Base-by-base conservation (phyloP, 371 early-diverging fungal genomes). In the Rhizopus delemar region DNA sequence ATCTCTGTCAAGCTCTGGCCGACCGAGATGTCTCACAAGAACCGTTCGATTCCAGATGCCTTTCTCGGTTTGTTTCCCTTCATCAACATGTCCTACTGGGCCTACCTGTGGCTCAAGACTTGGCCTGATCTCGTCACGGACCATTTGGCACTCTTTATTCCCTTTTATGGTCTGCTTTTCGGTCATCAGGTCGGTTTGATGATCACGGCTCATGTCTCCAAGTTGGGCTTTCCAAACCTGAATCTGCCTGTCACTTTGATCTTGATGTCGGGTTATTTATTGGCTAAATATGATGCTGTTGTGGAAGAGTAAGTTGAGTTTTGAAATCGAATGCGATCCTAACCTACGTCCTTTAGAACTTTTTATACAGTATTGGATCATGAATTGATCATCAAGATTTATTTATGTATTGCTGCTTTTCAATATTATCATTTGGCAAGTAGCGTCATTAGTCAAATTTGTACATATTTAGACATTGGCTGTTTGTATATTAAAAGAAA, bases 121-220 rank as follows among this genome's bases (percentile, higher is more conserved):
- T 91, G 93, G 61, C 90, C 93, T 38, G 62, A 68, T 8, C 68
- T 93, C 34, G 81, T 88, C 8, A 41, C 60, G 56, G 71, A 83
- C 59, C 86, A 92, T 68, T 57, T 89, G 56, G 80, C 90, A 4
- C 70, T 85, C 7, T 91, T 91, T 66, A 74, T 86, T 36, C 60
- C 86, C 31, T 85, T 89, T 56, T 64, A 85, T 32, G 93, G 93
- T 4, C 77, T 91, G 31, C 81, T 88, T 32, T 93, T 95, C 73
- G 94, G 92, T 46, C 88, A 92, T 67, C 90, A 89, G 48, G 93
- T 93, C 50, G 88, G 90, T 29, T 71, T 82, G 41, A 93, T 95
- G 75, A 93, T 95, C 60, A 82, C 91, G 5, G 88, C 92, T 15
- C 95, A 95, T 68, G 93, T 95, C 9, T 83, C 92, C 8, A 88